Conservation (phyloP, 306 rosid species). For the Castanea crenata region DNA sequence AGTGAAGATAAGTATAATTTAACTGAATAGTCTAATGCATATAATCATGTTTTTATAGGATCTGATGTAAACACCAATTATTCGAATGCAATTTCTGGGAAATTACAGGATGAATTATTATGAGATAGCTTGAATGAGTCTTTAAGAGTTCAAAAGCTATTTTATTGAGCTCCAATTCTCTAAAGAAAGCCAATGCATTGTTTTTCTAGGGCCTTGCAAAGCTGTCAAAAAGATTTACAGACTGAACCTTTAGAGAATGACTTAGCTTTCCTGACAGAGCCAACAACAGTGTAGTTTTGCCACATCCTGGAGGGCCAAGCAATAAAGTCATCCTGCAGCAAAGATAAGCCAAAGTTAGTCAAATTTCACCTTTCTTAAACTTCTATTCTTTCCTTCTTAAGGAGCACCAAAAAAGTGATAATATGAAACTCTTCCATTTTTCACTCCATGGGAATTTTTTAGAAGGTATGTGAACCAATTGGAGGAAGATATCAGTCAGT, state of each 20-base stretch:
- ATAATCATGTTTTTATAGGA: neutral
- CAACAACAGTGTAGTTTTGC: constrained; percentile 43
- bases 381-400: constrained; percentile 4
- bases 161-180: neutral
- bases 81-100: neutral
- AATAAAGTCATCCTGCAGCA: constrained; percentile 42
- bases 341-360: constrained; percentile 1
- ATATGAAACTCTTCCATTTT: neutral
- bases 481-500: neutral
- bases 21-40: neutral
- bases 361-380: constrained; percentile 2
- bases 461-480: neutral
- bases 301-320: constrained; percentile 56
- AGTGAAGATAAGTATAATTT: neutral
- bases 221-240: neutral
- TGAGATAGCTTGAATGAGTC: neutral
- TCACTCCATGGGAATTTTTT: neutral
- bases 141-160: neutral
- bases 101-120: neutral
- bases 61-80: neutral
- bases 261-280: constrained; percentile 36
- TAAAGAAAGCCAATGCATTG: neutral
- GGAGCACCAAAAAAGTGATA: neutral
- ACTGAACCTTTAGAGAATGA: constrained; percentile 39
- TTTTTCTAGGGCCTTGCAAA: neutral